Evolutionary conservation across 768 basidiomycete species (phyloP).

Genomic region (Kockovaella imperatae): DNA sequence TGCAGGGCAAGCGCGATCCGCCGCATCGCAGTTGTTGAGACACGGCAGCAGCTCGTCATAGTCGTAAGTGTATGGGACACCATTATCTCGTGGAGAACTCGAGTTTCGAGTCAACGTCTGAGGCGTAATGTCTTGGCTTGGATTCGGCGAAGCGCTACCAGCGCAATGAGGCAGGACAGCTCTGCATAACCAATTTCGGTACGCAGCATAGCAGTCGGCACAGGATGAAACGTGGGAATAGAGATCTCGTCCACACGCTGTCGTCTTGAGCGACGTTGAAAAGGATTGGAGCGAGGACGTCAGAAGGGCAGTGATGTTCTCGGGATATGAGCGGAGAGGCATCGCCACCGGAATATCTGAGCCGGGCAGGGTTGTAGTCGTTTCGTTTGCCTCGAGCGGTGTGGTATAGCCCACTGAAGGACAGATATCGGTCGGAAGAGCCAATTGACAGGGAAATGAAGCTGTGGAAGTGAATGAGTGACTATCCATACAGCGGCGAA

Average conservation of each 20-base stretch:
- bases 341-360: slow-evolving; percentile 1
- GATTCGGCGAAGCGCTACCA: not conserved
- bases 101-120: slow-evolving; percentile 16
- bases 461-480: slow-evolving; percentile 11
- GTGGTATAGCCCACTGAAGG: slow-evolving; percentile 40
- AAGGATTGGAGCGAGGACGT: slow-evolving; percentile 32
- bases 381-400: slow-evolving; percentile 25
- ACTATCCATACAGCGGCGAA: not conserved
- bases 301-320: slow-evolving; percentile 16
- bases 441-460: slow-evolving; percentile 39
- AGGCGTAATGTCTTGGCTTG: not conserved
- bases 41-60: slow-evolving; percentile 43
- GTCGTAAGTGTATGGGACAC: slow-evolving; percentile 13
- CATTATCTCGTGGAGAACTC: slow-evolving; percentile 7
- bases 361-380: slow-evolving; percentile 4
- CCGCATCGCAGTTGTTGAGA: slow-evolving; percentile 34
- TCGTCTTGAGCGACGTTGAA: slow-evolving; percentile 34
- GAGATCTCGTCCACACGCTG: slow-evolving; percentile 42
- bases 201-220: slow-evolving; percentile 38
- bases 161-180: slow-evolving; percentile 36
- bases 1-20: slow-evolving; percentile 43
- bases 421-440: slow-evolving; percentile 31
- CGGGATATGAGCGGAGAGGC: slow-evolving; percentile 25
- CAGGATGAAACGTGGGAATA: slow-evolving; percentile 44
- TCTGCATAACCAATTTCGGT: slow-evolving; percentile 43